Evolutionary conservation across 768 basidiomycete genomes (phyloP), one percentile per base, ranked within the genome.

Genomic region (Coprinopsis cinerea): DNA sequence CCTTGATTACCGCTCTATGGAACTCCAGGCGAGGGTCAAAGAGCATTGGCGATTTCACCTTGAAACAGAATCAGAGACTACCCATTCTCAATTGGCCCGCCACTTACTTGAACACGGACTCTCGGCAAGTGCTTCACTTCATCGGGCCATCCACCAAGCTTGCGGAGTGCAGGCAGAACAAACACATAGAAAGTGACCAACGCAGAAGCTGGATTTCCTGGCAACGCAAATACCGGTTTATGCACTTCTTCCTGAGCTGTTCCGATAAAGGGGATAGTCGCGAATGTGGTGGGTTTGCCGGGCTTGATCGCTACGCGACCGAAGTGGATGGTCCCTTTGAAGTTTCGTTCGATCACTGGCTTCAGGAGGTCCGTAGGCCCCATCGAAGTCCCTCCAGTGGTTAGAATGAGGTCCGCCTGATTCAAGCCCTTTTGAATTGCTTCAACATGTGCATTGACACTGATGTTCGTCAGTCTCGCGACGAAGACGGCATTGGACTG

Each of bases 361-460:
- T 94, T 93, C 34, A 95, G 66, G 18, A 94, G 73, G 63, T 94
- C 92, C 0, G 81, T 82, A 1, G 91, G 77, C 0, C 92, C 92
- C 92, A 94, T 94, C 1, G 88, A 91, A 3, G 92, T 92, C 3
- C 92, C 92, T 10, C 92, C 92, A 1, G 92, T 95, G 0, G 88
- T 87, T 10, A 94, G 67, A 13, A 95, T 61, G 6, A 95, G 64
- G 59, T 94, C 92, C 0, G 88, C 85, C 17, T 62, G 58, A 30
- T 75, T 69, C 5, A 88, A 69, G 0, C 83, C 90, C 25, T 63
- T 65, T 52, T 64, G 58, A 42, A 95, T 74, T 2, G 78, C 77
- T 9, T 63, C 61, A 18, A 82, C 72, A 57, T 89, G 87, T 2
- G 76, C 70, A 3, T 71, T 61, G 47, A 85, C 66, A 30, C 84